Percentiles rank a stretch among this genome's conserved stretches.
Conservation (phyloP, 2,329 filamentous ascomycete genomes). For the Cladosporium sp. region DNA sequence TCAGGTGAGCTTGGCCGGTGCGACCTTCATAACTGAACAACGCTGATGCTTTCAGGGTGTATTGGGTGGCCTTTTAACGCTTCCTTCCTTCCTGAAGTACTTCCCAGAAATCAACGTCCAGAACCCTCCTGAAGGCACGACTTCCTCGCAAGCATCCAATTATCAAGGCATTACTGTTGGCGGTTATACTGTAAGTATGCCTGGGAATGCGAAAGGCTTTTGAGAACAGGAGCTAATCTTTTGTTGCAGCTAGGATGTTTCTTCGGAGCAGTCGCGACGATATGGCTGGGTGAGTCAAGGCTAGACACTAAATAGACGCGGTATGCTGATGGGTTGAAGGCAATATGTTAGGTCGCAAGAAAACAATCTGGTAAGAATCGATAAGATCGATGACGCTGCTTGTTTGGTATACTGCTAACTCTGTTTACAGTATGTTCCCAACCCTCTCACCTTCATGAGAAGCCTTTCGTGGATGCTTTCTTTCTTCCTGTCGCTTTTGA, state of each 20-base stretch:
- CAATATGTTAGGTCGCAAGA: conserved; percentile 52
- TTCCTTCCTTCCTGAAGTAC: conserved; percentile 42
- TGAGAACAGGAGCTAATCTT: too few species aligned
- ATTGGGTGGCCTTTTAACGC: conserved; percentile 46
- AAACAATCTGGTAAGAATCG: conserved; percentile 44
- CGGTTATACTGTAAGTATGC: conserved; percentile 29
- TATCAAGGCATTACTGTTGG: conserved; percentile 36
- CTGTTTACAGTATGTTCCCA: background rate
- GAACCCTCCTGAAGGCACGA: conserved; percentile 15
- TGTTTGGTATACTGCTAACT: background rate
- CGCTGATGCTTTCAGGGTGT: conserved; percentile 39
- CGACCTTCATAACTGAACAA: background rate
- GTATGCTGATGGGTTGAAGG: background rate
- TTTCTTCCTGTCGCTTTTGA: too few species aligned
- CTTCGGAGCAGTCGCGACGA: conserved; percentile 50
- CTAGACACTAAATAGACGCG: background rate
- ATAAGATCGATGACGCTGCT: too few species aligned
- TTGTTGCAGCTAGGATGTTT: conserved; percentile 45
- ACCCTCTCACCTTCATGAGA: background rate
- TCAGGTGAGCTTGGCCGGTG: conserved; percentile 6
- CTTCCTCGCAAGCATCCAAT: conserved; percentile 22
- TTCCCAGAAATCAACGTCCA: conserved; percentile 44
- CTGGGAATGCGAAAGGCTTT: too few species aligned
- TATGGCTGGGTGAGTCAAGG: conserved; percentile 43
- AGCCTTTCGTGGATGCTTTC: too few species aligned